These are phyloP conservation scores for Trametes cingulata DNA, from an alignment of 768 basidiomycete species.

Conservation along the genomic window DNA sequence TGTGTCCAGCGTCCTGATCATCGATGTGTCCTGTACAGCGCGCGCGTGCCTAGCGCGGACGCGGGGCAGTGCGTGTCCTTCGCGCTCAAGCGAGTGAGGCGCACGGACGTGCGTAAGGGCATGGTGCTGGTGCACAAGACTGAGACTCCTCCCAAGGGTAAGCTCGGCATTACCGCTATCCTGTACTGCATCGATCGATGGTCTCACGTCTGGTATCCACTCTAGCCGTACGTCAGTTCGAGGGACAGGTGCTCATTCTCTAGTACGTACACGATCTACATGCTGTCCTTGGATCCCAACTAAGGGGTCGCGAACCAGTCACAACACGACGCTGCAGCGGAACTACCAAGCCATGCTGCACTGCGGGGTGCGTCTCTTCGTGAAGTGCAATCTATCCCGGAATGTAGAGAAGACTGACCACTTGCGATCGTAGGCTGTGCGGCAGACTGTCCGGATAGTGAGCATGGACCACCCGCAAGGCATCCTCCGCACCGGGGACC, in stretches of 20 bases:
- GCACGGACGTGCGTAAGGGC: slow-evolving; percentile 84
- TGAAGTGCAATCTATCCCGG: background rate
- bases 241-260: slow-evolving; percentile 90
- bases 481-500: slow-evolving; percentile 90
- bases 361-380: slow-evolving; percentile 64
- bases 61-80: slow-evolving; percentile 96
- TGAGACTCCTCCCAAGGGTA: slow-evolving; percentile 77
- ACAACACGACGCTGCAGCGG: slow-evolving; percentile 90
- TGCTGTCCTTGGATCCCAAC: background rate
- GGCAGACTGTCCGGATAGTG: slow-evolving; percentile 91
- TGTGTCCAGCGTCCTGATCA: background rate
- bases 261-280: slow-evolving; percentile 59
- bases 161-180: slow-evolving; percentile 6
- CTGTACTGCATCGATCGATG: background rate
- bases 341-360: slow-evolving; percentile 97
- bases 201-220: background rate
- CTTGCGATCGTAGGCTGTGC: slow-evolving; percentile 60
- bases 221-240: slow-evolving; percentile 78
- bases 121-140: slow-evolving; percentile 89
- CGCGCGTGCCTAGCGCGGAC: slow-evolving; percentile 79
- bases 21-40: slow-evolving; percentile 42
- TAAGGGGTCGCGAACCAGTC: slow-evolving; percentile 43
- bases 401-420: slow-evolving; percentile 8
- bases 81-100: slow-evolving; percentile 85
- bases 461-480: slow-evolving; percentile 89